Evolutionary conservation across 176 grass and related monocot genomes (phyloP), one percentile per base, ranked within the genome.

Genomic region (Lolium perenne): DNA sequence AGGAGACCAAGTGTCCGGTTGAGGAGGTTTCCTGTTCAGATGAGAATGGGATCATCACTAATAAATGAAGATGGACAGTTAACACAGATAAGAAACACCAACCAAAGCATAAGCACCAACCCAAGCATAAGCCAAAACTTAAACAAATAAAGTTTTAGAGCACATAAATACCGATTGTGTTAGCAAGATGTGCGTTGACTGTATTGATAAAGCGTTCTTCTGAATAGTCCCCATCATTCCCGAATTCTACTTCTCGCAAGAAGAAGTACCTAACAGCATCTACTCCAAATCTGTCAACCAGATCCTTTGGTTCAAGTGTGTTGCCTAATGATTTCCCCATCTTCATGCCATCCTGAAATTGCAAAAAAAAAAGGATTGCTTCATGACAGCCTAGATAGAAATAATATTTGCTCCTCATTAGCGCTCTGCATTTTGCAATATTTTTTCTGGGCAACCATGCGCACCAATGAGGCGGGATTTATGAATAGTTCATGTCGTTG

Each of bases 261-360:
- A 98, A 98, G 81, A 98, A 98, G 74, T 95, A 98, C 79, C 93
- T 91, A 78, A 98, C 96, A 87, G 96, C 90, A 90, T 98, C 90
- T 26, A 79, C 84, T 82, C 96, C 93, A 89, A 95, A 98, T 86
- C 84, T 92, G 55, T 83, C 54, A 46, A 98, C 93, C 56, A 98
- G 84, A 89, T 98, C 93, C 38, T 91, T 98, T 21, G 93, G 96
- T 85, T 98, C 96, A 79, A 98, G 92, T 67, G 93, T 98, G 86
- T 98, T 98, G 73, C 96, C 96, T 80, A 98, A 79, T 81, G 96
- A 98, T 89, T 98, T 98, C 20, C 96, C 96, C 96, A 98, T 98
- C 79, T 98, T 98, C 96, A 92, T 86, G 82, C 96, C 96, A 92
- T 95, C 96, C 96, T 98, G 91, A 81, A 87, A 91, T 93, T 93